These are phyloP conservation scores for Cladosporium sp. DNA, from an alignment of 2,329 filamentous ascomycete species.

Conservation along the genomic window DNA sequence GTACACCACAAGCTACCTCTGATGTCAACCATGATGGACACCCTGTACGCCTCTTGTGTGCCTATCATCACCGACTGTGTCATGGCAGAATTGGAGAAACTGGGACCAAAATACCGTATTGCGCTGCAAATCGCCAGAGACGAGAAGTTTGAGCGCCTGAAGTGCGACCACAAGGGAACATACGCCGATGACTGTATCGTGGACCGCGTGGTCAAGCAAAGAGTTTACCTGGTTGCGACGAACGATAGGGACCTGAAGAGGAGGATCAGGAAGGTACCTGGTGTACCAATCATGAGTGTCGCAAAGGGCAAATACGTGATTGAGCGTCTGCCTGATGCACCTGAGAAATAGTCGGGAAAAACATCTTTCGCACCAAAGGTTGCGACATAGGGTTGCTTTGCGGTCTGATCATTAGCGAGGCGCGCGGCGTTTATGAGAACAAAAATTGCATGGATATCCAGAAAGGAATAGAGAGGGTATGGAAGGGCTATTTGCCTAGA, in stretches of 20 bases:
- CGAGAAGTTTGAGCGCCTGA: constrained; percentile 77
- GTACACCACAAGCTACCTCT: constrained; percentile 87
- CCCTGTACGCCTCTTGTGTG: constrained; percentile 84
- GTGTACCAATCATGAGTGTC: constrained; percentile 74
- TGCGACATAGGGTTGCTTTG: background rate
- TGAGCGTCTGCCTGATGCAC: constrained; percentile 81
- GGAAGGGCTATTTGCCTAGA: background rate
- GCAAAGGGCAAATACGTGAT: constrained; percentile 90
- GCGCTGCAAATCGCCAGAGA: constrained; percentile 83
- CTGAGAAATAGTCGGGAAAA: constrained; percentile 51
- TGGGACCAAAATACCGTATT: constrained; percentile 83
- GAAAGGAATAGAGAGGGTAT: background rate
- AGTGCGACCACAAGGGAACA: constrained; percentile 85
- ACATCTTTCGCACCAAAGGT: background rate
- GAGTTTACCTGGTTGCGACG: constrained; percentile 47
- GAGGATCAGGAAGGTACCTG: constrained; percentile 75
- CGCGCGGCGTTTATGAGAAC: constrained; percentile 2
- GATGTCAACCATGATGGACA: constrained; percentile 87
- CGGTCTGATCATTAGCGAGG: constrained; percentile 14
- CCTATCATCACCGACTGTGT: constrained; percentile 82
- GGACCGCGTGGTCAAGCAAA: constrained; percentile 42
- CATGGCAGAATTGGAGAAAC: constrained; percentile 82
- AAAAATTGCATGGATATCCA: constrained; percentile 5
- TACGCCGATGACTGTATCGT: constrained; percentile 78
- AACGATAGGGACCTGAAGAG: constrained; percentile 78